These are phyloP conservation scores for Eleusine indica DNA, from an alignment of 176 grass and related monocot genomes.

Conservation along the genomic window DNA sequence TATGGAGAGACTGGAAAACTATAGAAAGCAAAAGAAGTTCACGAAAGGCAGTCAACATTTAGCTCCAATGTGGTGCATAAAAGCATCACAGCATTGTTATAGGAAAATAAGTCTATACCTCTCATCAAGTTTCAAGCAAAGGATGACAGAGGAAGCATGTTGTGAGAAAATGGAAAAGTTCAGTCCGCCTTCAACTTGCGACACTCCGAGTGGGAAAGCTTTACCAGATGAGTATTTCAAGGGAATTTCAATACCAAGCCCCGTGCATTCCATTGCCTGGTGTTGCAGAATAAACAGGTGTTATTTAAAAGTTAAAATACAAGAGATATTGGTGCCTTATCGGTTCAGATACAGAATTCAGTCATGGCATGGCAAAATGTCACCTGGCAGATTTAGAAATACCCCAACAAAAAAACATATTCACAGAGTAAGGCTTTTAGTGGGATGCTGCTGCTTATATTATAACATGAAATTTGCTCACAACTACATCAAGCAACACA, in stretches of 20 bases:
- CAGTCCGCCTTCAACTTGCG: slow-evolving; percentile 57
- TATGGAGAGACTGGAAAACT: not conserved
- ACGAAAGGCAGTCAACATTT: slow-evolving; percentile 12
- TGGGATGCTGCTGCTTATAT: not conserved
- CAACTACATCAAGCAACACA: slow-evolving; percentile 12
- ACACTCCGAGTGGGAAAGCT: slow-evolving; percentile 78
- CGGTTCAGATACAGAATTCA: not conserved
- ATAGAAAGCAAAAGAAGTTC: slow-evolving; percentile 8
- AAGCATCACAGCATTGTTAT: slow-evolving; percentile 20
- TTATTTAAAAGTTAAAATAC: slow-evolving; percentile 10
- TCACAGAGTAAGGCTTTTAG: slow-evolving; percentile 23
- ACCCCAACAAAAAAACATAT: slow-evolving; percentile 4
- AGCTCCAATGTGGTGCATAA: slow-evolving; percentile 9
- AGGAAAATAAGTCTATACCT: slow-evolving; percentile 46
- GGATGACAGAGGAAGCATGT: slow-evolving; percentile 78
- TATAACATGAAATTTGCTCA: not conserved
- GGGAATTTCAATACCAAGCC: slow-evolving; percentile 9
- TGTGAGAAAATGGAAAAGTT: slow-evolving; percentile 95
- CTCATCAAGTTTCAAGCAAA: slow-evolving; percentile 63
- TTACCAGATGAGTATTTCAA: slow-evolving; percentile 75
- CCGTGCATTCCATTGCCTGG: slow-evolving; percentile 51
- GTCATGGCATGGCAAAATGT: not conserved
- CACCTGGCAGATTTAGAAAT: not conserved
- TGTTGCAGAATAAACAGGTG: slow-evolving; percentile 39
- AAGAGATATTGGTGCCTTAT: not conserved